Conservation (phyloP, 345 rosid genomes). For the Anacardium occidentale region DNA sequence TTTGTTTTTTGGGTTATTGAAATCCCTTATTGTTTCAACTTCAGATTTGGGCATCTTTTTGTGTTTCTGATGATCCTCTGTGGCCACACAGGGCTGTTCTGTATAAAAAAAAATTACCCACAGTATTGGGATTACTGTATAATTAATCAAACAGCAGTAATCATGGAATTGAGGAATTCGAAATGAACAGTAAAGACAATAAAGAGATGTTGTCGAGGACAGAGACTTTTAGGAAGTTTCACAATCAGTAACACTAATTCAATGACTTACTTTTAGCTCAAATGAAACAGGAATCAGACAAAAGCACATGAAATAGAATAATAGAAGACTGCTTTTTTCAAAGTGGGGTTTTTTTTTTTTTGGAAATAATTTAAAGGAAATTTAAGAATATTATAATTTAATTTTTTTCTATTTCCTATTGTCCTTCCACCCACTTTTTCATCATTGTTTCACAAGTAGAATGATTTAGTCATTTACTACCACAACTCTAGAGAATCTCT, state of each 20-base stretch:
- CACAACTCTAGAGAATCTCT: slow-evolving; percentile 39
- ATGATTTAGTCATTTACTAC: slow-evolving; percentile 36
- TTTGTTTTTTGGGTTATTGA: too few species aligned
- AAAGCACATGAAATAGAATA: not conserved
- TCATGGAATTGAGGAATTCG: slow-evolving; percentile 8
- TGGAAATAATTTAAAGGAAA: slow-evolving; percentile 1
- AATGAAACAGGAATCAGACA: slow-evolving; percentile 18
- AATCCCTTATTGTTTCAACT: too few species aligned
- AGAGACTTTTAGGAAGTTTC: slow-evolving; percentile 6
- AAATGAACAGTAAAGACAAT: not conserved
- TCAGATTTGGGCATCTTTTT: too few species aligned
- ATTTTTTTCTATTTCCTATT: not conserved
- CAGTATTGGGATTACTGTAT: too few species aligned
- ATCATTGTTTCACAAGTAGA: slow-evolving; percentile 34
- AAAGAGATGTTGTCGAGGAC: not conserved
- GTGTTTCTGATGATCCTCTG: too few species aligned
- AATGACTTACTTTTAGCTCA: slow-evolving; percentile 13
- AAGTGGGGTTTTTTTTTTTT: too few species aligned
- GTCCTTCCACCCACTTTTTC: slow-evolving; percentile 19
- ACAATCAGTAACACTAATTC: slow-evolving; percentile 1
- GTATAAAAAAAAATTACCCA: too few species aligned
- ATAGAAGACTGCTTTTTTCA: slow-evolving; percentile 11
- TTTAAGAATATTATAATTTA: slow-evolving; percentile 23
- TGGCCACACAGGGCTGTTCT: too few species aligned
- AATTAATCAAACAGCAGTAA: not conserved